These are phyloP conservation scores for Pichia deserticola DNA, from an alignment of 805 yeast genomes.

Conservation along the genomic window DNA sequence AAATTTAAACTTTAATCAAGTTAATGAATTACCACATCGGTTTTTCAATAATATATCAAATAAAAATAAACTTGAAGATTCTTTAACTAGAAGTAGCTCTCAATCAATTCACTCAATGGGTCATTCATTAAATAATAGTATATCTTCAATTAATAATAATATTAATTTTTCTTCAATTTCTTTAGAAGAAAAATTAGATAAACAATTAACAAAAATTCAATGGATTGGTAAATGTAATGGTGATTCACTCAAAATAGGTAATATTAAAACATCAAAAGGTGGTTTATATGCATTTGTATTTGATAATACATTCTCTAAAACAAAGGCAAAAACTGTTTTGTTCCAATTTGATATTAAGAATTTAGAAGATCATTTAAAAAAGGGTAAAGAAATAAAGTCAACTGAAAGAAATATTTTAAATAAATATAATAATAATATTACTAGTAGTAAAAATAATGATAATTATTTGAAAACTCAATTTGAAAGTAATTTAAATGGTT, in stretches of 20 bases:
- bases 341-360: conserved; percentile 38
- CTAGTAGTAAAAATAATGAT: too few species aligned
- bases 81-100: not conserved
- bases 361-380: too few species aligned
- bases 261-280: conserved; percentile 48
- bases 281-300: conserved; percentile 83
- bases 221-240: conserved; percentile 53
- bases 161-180: conserved; percentile 9
- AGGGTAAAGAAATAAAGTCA: too few species aligned
- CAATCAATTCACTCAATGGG: not conserved
- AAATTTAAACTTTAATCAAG: conserved; percentile 22
- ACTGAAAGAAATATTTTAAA: too few species aligned
- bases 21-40: conserved; percentile 25
- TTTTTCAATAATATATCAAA: conserved; percentile 12
- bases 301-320: conserved; percentile 87
- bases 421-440: too few species aligned
- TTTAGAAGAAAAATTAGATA: conserved; percentile 51
- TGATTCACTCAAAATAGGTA: conserved; percentile 57
- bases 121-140: not conserved
- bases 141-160: not conserved
- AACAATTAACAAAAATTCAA: conserved; percentile 42
- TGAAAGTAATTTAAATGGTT: conserved; percentile 14
- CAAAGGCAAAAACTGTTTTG: conserved; percentile 70
- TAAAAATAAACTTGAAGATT: not conserved
- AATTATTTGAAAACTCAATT: conserved; percentile 13